Conservation (phyloP, 768 basidiomycete genomes). For the Polyporus arcularius region DNA sequence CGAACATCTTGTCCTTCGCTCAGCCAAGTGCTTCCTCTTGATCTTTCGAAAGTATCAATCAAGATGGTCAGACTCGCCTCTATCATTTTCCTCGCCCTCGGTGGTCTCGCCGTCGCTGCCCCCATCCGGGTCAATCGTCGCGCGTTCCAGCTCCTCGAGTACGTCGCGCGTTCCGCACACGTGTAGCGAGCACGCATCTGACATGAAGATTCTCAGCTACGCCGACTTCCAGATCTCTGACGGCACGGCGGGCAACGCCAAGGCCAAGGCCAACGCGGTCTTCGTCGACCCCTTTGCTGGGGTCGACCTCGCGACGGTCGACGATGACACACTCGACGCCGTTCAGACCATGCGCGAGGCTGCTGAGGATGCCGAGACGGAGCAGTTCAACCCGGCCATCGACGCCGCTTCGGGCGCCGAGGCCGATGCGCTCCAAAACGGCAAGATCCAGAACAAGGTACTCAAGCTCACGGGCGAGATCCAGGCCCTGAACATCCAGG, state of each 20-base stretch:
- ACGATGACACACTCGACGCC: conserved; percentile 26
- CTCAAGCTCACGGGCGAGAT: conserved; percentile 42
- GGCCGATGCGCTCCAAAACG: conserved; percentile 36
- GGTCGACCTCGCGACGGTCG: conserved; percentile 37
- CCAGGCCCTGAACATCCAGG: conserved; percentile 38
- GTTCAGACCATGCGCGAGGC: conserved; percentile 37
- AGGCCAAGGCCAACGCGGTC: conserved; percentile 39
- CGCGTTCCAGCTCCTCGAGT: conserved; percentile 14
- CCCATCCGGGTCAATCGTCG: conserved; percentile 12
- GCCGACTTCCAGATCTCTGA: conserved; percentile 43
- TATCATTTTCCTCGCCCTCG: conserved; percentile 6
- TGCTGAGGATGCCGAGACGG: conserved; percentile 41
- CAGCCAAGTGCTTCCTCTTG: neutral
- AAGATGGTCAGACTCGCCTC: conserved; percentile 17
- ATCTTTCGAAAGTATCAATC: neutral
- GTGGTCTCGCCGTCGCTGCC: conserved; percentile 10
- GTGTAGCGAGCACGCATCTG: neutral
- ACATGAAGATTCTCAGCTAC: conserved; percentile 30
- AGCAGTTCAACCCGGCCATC: conserved; percentile 39
- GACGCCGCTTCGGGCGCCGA: conserved; percentile 35
- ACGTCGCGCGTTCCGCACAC: neutral
- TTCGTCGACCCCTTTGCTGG: conserved; percentile 39
- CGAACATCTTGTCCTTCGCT: neutral
- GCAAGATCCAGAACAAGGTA: conserved; percentile 49
- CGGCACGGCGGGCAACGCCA: conserved; percentile 38